A percentile compares a stretch with the other conserved stretches of the same genome.
These are phyloP conservation scores for Leucocoprinus birnbaumii DNA, from an alignment of 768 basidiomycete species.

Conservation along the genomic window DNA sequence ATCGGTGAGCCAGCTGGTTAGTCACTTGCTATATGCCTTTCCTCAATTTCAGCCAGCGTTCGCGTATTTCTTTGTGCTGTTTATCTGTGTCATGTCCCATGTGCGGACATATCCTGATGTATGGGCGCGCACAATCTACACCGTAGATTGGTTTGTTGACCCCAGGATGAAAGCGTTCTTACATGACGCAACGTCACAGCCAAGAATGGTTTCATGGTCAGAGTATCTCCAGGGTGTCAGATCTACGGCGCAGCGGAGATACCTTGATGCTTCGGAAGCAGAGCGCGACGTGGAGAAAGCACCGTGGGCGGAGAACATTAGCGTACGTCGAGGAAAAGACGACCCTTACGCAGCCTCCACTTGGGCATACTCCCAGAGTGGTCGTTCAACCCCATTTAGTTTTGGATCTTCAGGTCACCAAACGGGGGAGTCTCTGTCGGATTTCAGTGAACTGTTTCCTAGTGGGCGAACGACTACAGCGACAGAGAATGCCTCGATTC, in stretches of 20 bases:
- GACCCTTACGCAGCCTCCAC: constrained; percentile 39
- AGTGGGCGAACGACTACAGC: constrained; percentile 6
- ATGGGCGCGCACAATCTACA: constrained; percentile 50
- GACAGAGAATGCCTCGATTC: constrained; percentile 18
- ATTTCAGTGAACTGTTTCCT: not conserved
- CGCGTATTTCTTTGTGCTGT: constrained; percentile 53
- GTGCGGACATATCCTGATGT: constrained; percentile 37
- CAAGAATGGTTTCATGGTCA: constrained; percentile 9
- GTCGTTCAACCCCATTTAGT: not conserved
- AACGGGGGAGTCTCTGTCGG: not conserved
- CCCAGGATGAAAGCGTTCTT: constrained; percentile 4
- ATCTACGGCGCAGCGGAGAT: constrained; percentile 19
- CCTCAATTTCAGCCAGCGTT: constrained; percentile 21
- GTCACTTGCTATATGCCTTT: not conserved
- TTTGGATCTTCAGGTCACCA: not conserved
- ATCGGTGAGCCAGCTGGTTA: constrained; percentile 32
- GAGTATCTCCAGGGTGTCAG: constrained; percentile 27
- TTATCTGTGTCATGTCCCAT: constrained; percentile 46
- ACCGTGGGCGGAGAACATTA: constrained; percentile 45
- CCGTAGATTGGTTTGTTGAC: constrained; percentile 55
- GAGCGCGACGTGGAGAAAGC: constrained; percentile 26
- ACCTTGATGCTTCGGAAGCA: constrained; percentile 13
- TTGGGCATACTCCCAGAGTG: not conserved
- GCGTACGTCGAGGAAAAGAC: constrained; percentile 55
- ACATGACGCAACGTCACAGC: constrained; percentile 1